Conservation (phyloP, 2,329 filamentous ascomycete genomes). For the Penicillium sp. region DNA sequence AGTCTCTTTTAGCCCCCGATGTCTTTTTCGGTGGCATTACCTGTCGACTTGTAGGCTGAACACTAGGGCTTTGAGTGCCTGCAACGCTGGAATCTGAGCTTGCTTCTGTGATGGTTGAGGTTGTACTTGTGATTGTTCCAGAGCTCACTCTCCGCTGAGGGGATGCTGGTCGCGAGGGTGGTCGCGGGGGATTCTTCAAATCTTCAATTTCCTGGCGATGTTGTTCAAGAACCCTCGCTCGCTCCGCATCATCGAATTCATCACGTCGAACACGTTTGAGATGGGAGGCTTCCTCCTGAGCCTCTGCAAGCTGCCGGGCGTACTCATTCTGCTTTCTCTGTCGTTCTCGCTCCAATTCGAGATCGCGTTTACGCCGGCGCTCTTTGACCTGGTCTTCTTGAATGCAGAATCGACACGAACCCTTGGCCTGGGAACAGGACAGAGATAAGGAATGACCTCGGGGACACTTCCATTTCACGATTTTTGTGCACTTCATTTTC, state of each 20-base stretch:
- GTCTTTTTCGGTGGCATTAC: not conserved
- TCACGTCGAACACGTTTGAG: constrained; percentile 21
- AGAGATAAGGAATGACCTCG: constrained; percentile 53
- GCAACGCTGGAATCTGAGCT: too few species aligned
- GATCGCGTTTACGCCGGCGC: constrained; percentile 54
- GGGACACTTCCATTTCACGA: constrained; percentile 52
- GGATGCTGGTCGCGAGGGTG: not conserved
- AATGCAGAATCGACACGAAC: constrained; percentile 54
- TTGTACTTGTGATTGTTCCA: not conserved
- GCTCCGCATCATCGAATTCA: constrained; percentile 20
- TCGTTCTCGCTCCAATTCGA: constrained; percentile 43
- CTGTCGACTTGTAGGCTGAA: not conserved
- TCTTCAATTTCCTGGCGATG: constrained; percentile 19
- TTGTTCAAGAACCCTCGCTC: constrained; percentile 21
- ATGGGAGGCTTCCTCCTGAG: constrained; percentile 27
- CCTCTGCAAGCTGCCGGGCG: constrained; percentile 22
- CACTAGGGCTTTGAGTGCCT: not conserved
- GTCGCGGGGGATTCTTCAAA: constrained; percentile 6
- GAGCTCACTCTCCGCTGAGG: not conserved
- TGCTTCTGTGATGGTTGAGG: not conserved
- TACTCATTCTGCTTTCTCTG: constrained; percentile 25
- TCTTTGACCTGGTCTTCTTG: constrained; percentile 47
- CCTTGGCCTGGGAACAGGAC: constrained; percentile 46
- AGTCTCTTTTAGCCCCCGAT: constrained; percentile 52
- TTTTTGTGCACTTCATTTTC: constrained; percentile 49